phyloP scores from a whole-genome alignment of 495 filamentous ascomycete genomes.

The Lophiostoma macrostomum region DNA sequence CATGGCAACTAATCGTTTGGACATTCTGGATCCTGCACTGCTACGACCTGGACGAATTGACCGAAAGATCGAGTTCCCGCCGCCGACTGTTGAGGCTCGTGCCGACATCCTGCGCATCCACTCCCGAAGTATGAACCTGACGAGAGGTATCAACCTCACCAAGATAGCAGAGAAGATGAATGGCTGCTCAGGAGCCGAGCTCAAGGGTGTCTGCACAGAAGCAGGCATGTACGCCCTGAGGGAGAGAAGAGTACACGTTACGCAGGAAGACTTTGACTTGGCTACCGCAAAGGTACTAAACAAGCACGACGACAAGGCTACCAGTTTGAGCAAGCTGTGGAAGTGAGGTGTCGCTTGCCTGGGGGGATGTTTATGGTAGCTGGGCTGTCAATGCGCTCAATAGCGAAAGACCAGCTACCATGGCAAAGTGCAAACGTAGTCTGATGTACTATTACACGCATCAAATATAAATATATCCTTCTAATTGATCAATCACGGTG shows the following conservation, averaged over 20 bases:
- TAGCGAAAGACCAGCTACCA: too few relatives aligned
- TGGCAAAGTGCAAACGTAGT: too few relatives aligned
- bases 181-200: constrained; percentile 91
- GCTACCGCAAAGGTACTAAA: constrained; percentile 99
- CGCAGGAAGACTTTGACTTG: constrained; percentile 98
- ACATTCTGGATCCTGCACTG: constrained; percentile 93
- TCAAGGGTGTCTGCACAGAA: constrained; percentile 97
- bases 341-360: too few relatives aligned
- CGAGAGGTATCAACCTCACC: constrained; percentile 91
- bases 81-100: constrained; percentile 92
- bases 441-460: too few relatives aligned
- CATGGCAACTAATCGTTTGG: constrained; percentile 97
- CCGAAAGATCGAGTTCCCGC: constrained; percentile 98
- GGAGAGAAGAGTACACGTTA: constrained; percentile 94
- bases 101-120: constrained; percentile 98
- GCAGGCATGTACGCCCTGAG: constrained; percentile 96
- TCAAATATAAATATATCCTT: too few relatives aligned
- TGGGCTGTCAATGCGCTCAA: too few relatives aligned
- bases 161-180: constrained; percentile 99
- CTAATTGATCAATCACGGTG: too few relatives aligned
- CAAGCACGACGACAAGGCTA: constrained; percentile 99
- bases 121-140: constrained; percentile 95
- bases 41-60: constrained; percentile 94
- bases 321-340: constrained; percentile 84
- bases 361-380: too few relatives aligned